These are phyloP conservation scores for Tetradesmus obliquus DNA, from an alignment of 139 green algal species.

Conservation along the genomic window DNA sequence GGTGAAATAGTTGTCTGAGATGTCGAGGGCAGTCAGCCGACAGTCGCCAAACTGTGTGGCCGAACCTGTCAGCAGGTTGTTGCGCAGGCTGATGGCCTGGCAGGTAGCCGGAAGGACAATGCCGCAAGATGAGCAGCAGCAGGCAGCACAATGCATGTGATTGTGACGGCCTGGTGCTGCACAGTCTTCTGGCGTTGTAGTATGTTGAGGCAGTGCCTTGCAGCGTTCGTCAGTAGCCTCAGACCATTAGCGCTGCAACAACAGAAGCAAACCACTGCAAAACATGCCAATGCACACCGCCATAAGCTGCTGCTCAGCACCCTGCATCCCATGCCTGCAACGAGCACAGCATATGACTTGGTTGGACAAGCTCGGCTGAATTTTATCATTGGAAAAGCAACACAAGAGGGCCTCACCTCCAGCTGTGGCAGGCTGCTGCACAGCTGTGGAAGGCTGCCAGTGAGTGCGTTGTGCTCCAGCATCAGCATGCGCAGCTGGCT, in stretches of 20 bases:
- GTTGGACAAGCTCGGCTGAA: no score
- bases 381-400: no score
- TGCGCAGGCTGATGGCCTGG: constrained; percentile 18
- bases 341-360: no score
- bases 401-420: not conserved
- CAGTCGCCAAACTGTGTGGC: constrained; percentile 9
- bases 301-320: no score
- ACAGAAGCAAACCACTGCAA: no score
- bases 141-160: not conserved
- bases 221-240: no score
- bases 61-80: not conserved
- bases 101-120: not conserved
- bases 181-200: no score
- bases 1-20: constrained; percentile 25
- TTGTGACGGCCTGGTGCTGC: not conserved
- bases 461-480: constrained; percentile 17
- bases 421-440: not conserved
- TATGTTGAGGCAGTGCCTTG: no score
- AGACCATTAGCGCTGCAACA: no score
- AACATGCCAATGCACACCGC: no score
- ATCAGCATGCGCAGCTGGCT: not conserved
- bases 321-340: no score
- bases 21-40: constrained; percentile 3
- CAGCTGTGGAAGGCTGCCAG: not conserved
- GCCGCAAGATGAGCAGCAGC: not conserved